Evolutionary conservation across 352 stramenopile genomes (phyloP), one percentile per base, ranked within the genome.

Genomic region (Phytophthora foliorum): DNA sequence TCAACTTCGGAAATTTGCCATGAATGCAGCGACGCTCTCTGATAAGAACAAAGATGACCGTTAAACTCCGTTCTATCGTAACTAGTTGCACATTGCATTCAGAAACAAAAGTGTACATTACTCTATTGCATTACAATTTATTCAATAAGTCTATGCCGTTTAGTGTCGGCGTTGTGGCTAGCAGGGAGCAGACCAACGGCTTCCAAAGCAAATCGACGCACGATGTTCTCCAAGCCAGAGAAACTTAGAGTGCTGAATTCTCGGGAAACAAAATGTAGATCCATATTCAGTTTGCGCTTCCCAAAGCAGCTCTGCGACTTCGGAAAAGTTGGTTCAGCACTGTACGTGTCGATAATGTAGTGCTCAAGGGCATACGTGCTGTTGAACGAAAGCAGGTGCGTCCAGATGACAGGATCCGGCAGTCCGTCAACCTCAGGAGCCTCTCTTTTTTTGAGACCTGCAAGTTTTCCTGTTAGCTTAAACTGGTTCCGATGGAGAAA

Each of bases 351-450:
- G 22, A 90, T 78, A 39, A 64, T 64, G 63, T 86, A 90, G 60
- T 88, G 55, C 3, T 49, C 56, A 0, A 59, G 57, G n/a, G 32
- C 61, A 0, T 63, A 78, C 19, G 65, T 77, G 16, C 60, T 65
- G 63, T 86, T 82, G 69, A 93, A 85, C 31, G 82, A 77, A 52
- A 89, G 58, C 48, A 93, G 45, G 48, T 92, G 83, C 5, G 82
- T 91, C 76, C 85, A 89, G 41, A 91, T 80, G 8, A 75, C 54
- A 1, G 76, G 80, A 39, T 88, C 79, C 19, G 72, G 67, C 7
- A 76, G 62, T 48, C 70, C 50, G 45, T 76, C 74, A 2, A 57
- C 25, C 27, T 59, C 60, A 9, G 50, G 60, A 11, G 60, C 36
- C 31, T 74, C 59, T 63, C 59, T 38, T 32, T 62, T 69, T 31